Evolutionary conservation across 257 asterid genomes (phyloP).

Genomic region (Salvia miltiorrhiza): DNA sequence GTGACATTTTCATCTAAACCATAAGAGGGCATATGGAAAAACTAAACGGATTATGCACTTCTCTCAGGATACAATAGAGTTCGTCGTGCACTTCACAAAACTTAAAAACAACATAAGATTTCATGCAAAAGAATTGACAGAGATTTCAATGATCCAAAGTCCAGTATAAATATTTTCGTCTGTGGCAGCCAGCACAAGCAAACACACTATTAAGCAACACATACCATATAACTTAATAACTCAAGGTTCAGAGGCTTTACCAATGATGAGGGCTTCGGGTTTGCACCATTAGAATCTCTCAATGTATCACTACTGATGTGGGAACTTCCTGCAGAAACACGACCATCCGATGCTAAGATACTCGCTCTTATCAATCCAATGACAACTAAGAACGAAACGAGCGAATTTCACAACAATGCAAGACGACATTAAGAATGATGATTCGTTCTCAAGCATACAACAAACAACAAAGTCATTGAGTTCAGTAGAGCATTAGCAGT

Average conservation of each 20-base stretch:
- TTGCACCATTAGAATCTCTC: slow-evolving; percentile 36
- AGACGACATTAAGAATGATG: neutral
- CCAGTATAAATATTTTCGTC: neutral
- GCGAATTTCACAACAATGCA: neutral
- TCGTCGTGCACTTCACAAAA: neutral
- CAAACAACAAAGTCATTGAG: neutral
- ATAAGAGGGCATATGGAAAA: no score
- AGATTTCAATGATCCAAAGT: neutral
- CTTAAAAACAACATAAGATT: neutral
- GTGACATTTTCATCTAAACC: neutral
- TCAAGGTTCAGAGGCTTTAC: no score
- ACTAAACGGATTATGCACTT: neutral
- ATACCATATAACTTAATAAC: no score
- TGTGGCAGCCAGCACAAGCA: no score
- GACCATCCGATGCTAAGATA: slow-evolving; percentile 3
- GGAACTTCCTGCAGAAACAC: slow-evolving; percentile 49
- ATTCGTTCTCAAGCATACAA: neutral
- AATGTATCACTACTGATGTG: slow-evolving; percentile 29
- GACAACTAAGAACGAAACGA: no score
- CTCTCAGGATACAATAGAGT: neutral
- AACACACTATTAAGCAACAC: no score
- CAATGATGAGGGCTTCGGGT: neutral
- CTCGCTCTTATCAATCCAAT: no score
- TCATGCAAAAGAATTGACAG: neutral
- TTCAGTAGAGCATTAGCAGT: neutral